phyloP scores from a whole-genome alignment of 2,329 filamentous ascomycete species.

The Aspergillus ochraceoroseus region DNA sequence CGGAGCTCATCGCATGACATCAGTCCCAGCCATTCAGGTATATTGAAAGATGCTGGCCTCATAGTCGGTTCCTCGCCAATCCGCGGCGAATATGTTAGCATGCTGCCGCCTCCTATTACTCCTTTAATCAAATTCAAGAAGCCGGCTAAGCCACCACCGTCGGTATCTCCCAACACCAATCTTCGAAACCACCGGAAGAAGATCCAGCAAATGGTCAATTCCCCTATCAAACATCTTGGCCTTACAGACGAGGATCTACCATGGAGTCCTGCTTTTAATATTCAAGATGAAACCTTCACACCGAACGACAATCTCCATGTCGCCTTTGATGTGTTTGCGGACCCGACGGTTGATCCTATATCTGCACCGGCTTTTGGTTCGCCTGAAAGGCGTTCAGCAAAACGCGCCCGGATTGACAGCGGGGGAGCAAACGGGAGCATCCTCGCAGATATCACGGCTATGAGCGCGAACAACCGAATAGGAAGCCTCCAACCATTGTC shows the following conservation, averaged over 20 bases:
- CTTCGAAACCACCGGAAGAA: conserved; percentile 80
- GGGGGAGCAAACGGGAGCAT: conserved; percentile 48
- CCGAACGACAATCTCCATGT: conserved; percentile 43
- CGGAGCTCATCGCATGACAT: conserved; percentile 82
- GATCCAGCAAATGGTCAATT: conserved; percentile 75
- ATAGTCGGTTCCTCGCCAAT: conserved; percentile 63
- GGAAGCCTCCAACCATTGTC: conserved; percentile 33
- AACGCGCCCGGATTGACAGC: conserved; percentile 49
- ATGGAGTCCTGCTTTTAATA: conserved; percentile 50
- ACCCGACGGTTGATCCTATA: conserved; percentile 36
- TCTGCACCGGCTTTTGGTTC: conserved; percentile 46
- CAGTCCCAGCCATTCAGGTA: conserved; percentile 62
- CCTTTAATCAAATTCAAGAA: conserved; percentile 77
- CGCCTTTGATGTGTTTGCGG: conserved; percentile 55
- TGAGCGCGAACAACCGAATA: conserved; percentile 35
- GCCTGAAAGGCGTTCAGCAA: conserved; percentile 52
- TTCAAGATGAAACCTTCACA: conserved; percentile 44
- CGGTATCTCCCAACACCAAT: conserved; percentile 89
- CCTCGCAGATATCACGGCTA: conserved; percentile 45
- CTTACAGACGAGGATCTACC: conserved; percentile 40
- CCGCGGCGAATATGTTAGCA: conserved; percentile 52
- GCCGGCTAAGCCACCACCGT: conserved; percentile 61
- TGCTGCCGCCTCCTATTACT: conserved; percentile 71
- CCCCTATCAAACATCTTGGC: conserved; percentile 55
- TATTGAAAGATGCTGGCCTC: conserved; percentile 32